Evolutionary conservation across 345 rosid species (phyloP).

Genomic region (Erodium maritimum): DNA sequence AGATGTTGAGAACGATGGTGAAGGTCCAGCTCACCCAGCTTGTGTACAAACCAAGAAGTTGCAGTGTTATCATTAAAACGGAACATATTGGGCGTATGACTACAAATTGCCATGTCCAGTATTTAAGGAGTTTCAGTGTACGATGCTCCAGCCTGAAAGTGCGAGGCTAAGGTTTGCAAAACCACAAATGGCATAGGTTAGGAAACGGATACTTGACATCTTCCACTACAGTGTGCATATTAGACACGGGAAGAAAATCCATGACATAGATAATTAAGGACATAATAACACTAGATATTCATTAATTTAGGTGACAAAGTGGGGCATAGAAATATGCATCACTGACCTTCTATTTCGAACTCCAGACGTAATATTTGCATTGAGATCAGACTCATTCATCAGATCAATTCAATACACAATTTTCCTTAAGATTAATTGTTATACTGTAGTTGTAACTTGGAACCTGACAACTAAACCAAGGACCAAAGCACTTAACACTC

Average conservation of each 20-base stretch:
- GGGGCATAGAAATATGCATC: too few species aligned
- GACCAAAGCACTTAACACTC: too few species aligned
- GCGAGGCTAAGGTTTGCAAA: slow-evolving; percentile 44
- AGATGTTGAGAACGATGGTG: slow-evolving; percentile 69
- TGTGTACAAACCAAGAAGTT: slow-evolving; percentile 57
- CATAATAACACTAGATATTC: too few species aligned
- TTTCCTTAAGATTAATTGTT: too few species aligned
- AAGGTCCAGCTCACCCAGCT: slow-evolving; percentile 95
- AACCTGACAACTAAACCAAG: too few species aligned
- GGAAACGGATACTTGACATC: not conserved
- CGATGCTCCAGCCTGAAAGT: slow-evolving; percentile 61
- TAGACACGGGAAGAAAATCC: too few species aligned
- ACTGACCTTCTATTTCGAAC: not conserved
- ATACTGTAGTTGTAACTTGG: too few species aligned
- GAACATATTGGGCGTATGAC: slow-evolving; percentile 77
- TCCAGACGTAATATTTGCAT: not conserved
- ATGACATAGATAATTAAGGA: too few species aligned
- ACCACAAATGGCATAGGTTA: slow-evolving; percentile 2
- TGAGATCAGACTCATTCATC: not conserved
- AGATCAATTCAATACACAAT: not conserved
- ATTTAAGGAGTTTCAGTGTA: slow-evolving; percentile 59
- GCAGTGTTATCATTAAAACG: slow-evolving; percentile 64
- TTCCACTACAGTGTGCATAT: not conserved
- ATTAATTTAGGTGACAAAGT: too few species aligned
- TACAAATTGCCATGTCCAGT: slow-evolving; percentile 98